Base-by-base conservation (phyloP, 2,329 filamentous ascomycete species). In the Paecilomyces variotii region DNA sequence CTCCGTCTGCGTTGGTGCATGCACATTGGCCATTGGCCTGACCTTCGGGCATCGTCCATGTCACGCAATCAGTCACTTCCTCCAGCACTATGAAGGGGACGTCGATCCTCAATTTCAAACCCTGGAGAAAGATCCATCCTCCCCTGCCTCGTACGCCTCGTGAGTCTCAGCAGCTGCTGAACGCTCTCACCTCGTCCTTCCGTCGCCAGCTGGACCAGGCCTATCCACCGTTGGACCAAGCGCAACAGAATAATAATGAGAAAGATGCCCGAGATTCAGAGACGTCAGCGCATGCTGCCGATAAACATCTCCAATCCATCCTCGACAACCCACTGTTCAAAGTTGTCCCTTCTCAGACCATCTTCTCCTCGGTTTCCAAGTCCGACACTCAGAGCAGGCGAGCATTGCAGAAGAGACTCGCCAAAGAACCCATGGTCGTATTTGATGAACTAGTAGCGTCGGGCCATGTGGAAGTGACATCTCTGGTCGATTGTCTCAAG, bases 141-240 rank as follows among this genome's bases (percentile, higher is more conserved):
- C 78, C 77, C 54, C 71, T 76, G 30, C 74, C 84, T 26, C 75
- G 86, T 14, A 83, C 79, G 27, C 76, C 79, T 3, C 79, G 79
- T 59, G 83, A 88, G 65, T 84, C 82, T 14, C 76, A 83, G 61
- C 80, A 84, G 64, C 76, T 88, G 6, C 78, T 88, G 49, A 79
- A 76, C 56, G 76, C 84, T 24, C 79, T 88, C 62, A 87, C 84
- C 25, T 79, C 78, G 49, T 87, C 84, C 11, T 88, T 88, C 69
- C 79, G 84, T 63, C 76, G 79, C 55, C 84, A 87, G 59, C 79
- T 88, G 50, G 84, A 88, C 65, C 78, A 75, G 56, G 80, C 82
- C 59, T 81, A 87, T 71, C 81, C 80, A 19, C 66, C 69, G 32
- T 62, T 65, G n/a, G 60, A 62, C 49, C 57, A 59, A 12, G 34